These are phyloP conservation scores for Microdochium bolleyi DNA, from an alignment of 2,329 filamentous ascomycete genomes.

Conservation along the genomic window DNA sequence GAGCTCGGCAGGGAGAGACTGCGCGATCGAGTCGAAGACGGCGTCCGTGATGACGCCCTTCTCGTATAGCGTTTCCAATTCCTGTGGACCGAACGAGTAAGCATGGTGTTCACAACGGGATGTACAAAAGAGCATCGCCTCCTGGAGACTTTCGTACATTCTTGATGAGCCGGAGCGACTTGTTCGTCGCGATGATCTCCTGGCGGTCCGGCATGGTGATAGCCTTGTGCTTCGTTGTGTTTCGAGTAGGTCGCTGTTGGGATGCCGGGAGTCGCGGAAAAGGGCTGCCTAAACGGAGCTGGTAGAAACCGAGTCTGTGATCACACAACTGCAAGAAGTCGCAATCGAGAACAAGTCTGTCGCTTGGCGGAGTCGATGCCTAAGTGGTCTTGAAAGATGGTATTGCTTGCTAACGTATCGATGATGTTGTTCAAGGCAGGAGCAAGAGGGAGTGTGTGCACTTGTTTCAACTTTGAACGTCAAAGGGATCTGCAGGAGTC, in stretches of 20 bases:
- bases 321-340: too few species aligned
- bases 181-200: slow-evolving; percentile 63
- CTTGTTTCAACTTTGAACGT: too few species aligned
- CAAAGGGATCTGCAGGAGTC: too few species aligned
- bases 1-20: slow-evolving; percentile 66
- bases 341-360: too few species aligned
- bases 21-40: slow-evolving; percentile 67
- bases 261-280: background rate
- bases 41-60: slow-evolving; percentile 68
- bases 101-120: background rate
- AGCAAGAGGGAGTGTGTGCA: too few species aligned
- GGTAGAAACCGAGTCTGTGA: too few species aligned
- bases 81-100: slow-evolving; percentile 42
- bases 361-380: too few species aligned
- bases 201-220: slow-evolving; percentile 38
- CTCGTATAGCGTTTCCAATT: slow-evolving; percentile 84
- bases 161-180: slow-evolving; percentile 81
- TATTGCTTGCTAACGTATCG: too few species aligned
- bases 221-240: background rate
- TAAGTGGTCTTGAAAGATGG: too few species aligned
- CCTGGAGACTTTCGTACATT: slow-evolving; percentile 47
- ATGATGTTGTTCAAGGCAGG: too few species aligned
- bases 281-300: background rate
- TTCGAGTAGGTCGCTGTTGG: background rate
- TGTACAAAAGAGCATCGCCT: background rate